Evolutionary conservation across 179 eudicot genomes (phyloP), one percentile per base, ranked within the genome.

Genomic region (Beta lomatogona): DNA sequence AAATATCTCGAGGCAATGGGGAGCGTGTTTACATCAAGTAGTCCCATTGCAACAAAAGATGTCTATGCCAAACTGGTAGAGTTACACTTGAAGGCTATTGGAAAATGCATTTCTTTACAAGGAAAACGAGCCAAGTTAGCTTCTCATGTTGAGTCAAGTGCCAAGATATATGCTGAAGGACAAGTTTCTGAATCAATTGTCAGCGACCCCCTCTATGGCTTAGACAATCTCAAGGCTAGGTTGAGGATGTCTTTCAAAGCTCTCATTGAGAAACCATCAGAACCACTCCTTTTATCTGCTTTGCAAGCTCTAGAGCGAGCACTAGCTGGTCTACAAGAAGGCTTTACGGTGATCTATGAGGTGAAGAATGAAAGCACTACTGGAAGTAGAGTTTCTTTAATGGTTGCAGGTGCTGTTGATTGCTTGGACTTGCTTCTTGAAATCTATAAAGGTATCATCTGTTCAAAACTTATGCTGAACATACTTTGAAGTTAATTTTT

Each of bases 321-420:
- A 67, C 77, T 97, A 65, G 92, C 90, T 80, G 99, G 99, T 50
- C 83, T 82, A 70, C 85, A 66, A 77, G 88, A 88, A 64, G 92
- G 91, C 41, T 85, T 87, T 83, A 68, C 87, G 54, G 76, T 81
- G 64, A 86, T 82, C 79, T 93, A 86, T 85, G 92, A 89, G 79
- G 80, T 97, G 78, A 81, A 76, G 73, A 82, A 83, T 78, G 94
- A 91, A 77, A 77, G 77, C 83, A 69, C 83, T 46, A 82, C 80
- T 75, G 97, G 93, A 65, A 98, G 95, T 75, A 83, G 52, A 52
- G 97, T 88, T 79, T 93, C 99, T 69, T 80, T 90, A n/a, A 61
- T 85, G 77, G 98, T 90, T 80, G 97, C 98, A 71, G 98, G 95
- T 81, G 95, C 91, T 77, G 82, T 97, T 88, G 97, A 93, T 85